These are phyloP conservation scores for Firmiana major DNA, from an alignment of 345 rosid genomes.

Conservation along the genomic window DNA sequence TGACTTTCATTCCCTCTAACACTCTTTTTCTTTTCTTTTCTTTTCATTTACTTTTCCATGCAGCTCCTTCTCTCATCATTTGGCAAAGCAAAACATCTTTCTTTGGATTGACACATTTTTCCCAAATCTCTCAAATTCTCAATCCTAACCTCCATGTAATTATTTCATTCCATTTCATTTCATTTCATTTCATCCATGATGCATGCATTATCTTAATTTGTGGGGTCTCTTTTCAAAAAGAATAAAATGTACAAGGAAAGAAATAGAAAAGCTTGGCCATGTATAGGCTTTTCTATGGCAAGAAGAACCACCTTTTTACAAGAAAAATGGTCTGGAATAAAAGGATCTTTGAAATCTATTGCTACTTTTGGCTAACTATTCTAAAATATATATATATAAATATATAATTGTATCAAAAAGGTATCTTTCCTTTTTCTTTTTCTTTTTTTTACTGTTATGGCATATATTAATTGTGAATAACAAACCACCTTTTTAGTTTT, in stretches of 20 bases:
- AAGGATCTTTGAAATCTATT: background rate
- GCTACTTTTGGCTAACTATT: background rate
- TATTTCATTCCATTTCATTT: background rate
- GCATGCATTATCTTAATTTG: background rate
- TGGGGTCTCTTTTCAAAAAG: background rate
- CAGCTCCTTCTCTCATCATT: background rate
- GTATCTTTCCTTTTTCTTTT: too few relatives aligned
- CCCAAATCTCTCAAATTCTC: background rate
- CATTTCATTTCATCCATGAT: background rate
- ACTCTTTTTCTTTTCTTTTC: background rate
- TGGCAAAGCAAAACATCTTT: background rate
- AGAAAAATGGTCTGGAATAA: background rate
- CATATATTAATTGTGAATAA: too few relatives aligned
- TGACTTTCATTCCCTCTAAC: background rate
- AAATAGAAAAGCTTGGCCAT: background rate
- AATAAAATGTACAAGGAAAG: background rate
- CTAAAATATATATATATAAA: too few relatives aligned
- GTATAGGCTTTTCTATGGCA: background rate
- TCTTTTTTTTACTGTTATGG: too few relatives aligned
- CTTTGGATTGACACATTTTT: too few relatives aligned
- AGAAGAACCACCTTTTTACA: too few relatives aligned
- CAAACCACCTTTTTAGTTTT: too few relatives aligned
- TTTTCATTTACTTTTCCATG: slow-evolving; percentile 4
- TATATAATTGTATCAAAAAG: too few relatives aligned
- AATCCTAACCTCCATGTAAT: background rate